Evolutionary conservation across 2,329 filamentous ascomycete species (phyloP), one percentile per base, ranked within the genome.

Genomic region (Balansia obtecta): DNA sequence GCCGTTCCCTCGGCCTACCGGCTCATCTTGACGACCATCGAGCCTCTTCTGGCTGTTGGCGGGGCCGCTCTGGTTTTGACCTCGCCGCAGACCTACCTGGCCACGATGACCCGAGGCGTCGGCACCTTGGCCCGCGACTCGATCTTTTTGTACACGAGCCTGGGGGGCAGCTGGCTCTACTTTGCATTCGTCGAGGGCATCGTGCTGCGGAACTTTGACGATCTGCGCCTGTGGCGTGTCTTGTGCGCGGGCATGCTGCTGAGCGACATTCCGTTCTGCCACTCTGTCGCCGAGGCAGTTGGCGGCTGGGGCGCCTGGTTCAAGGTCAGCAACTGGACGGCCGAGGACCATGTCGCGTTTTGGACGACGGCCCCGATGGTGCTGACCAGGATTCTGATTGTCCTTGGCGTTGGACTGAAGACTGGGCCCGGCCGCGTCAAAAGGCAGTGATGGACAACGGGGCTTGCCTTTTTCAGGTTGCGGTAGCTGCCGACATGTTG

Each of bases 161-260:
- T 58, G 12, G 37, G 46, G 12, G 48, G 48, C 18, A 42, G 50
- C 34, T 53, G 56, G 63, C 57, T 68, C 15, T 59, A 62, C 54
- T 66, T 69, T 51, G 66, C 66, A 48, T 67, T 68, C 55, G 59
- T 62, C 55, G 61, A 65, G 54, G 65, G 60, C 37, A 59, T 69
- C 13, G 59, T 69, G 16, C 55, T 70, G 55, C 60, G 63, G 4
- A 33, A 58, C 32, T 62, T 57, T 15, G 61, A 63, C 41, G 65
- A 69, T 51, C 49, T 59, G 9, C 53, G 58, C 1, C 56, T 69
- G 20, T 70, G 67, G 67, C 57, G 61, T 22, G 41, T 65, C 38
- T 50, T 68, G 46, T 67, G 62, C 51, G 53, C 54, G 16, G 64
- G 64, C 11, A 68, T 68, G 64, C 57, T 68, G 32, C 53, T 67